phyloP scores from a whole-genome alignment of 345 rosid genomes.

The Clarkia xantiana region DNA sequence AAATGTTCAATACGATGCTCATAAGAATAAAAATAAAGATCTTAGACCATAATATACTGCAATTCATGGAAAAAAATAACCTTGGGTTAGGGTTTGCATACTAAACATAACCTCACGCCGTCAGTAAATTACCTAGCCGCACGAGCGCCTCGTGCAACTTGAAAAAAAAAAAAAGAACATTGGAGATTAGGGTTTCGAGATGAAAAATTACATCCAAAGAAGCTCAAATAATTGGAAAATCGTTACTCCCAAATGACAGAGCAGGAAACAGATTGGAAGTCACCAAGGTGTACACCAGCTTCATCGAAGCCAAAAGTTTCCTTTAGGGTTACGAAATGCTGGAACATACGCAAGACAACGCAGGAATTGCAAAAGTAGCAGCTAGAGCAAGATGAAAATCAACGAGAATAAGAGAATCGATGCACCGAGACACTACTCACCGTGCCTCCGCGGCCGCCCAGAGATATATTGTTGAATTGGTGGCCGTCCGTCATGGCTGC shows the following conservation, averaged over 20 bases:
- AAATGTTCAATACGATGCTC: slow-evolving; percentile 2
- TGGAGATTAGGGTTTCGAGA: too few species aligned
- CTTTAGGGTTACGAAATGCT: neutral
- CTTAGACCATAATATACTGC: too few species aligned
- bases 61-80: slow-evolving; percentile 18
- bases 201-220: too few species aligned
- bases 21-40: neutral
- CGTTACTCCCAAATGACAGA: neutral
- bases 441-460: slow-evolving; percentile 80
- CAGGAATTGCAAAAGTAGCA: neutral
- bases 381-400: neutral
- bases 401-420: neutral
- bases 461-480: slow-evolving; percentile 62
- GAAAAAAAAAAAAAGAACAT: neutral
- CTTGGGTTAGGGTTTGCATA: too few species aligned
- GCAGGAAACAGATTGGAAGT: too few species aligned
- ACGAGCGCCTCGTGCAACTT: too few species aligned
- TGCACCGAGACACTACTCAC: slow-evolving; percentile 16
- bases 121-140: neutral
- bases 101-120: too few species aligned
- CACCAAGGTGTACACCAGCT: too few species aligned
- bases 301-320: neutral
- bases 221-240: too few species aligned
- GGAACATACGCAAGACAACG: neutral
- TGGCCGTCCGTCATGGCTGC: slow-evolving; percentile 61